Percentiles rank a stretch among this genome's conserved stretches.
Evolutionary conservation across 2,329 filamentous ascomycete genomes (phyloP).

Genomic region (Fusarium chuoi): DNA sequence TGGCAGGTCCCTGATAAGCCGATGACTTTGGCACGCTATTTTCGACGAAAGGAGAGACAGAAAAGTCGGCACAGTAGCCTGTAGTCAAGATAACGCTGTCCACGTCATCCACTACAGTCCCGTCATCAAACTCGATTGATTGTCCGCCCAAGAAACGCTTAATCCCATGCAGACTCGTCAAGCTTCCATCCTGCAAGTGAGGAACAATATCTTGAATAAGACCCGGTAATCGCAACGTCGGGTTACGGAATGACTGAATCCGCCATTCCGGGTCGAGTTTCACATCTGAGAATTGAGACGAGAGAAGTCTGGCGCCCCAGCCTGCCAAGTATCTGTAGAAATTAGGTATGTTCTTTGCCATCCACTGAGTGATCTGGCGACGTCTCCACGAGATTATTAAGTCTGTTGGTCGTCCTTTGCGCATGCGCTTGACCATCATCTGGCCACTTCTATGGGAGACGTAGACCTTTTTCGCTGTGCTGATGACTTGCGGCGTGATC

Average conservation of each 20-base stretch:
- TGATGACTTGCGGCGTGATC: background rate
- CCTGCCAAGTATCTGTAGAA: conserved; percentile 1
- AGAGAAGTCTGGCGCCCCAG: background rate
- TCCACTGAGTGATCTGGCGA: conserved; percentile 16
- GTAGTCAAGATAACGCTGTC: conserved; percentile 23
- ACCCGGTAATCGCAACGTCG: conserved; percentile 6
- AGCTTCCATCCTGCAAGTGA: background rate
- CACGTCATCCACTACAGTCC: conserved; percentile 7
- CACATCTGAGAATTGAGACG: background rate
- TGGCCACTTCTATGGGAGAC: conserved; percentile 22
- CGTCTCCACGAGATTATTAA: conserved; percentile 19
- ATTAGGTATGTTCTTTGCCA: background rate
- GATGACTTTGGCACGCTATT: background rate
- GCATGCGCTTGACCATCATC: conserved; percentile 5
- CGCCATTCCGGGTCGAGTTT: conserved; percentile 18
- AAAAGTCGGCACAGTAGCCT: conserved; percentile 8
- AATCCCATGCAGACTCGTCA: conserved; percentile 14
- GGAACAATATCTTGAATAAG: conserved; percentile 17
- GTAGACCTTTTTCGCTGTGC: conserved; percentile 12
- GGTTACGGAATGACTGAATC: background rate
- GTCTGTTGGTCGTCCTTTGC: conserved; percentile 10
- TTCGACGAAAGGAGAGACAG: conserved; percentile 12
- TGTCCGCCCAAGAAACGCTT: conserved; percentile 7
- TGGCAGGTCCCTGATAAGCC: background rate
- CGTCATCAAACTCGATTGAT: conserved; percentile 28